Evolutionary conservation across 2,329 filamentous ascomycete genomes (phyloP).

Genomic region (Ophiostoma montium): DNA sequence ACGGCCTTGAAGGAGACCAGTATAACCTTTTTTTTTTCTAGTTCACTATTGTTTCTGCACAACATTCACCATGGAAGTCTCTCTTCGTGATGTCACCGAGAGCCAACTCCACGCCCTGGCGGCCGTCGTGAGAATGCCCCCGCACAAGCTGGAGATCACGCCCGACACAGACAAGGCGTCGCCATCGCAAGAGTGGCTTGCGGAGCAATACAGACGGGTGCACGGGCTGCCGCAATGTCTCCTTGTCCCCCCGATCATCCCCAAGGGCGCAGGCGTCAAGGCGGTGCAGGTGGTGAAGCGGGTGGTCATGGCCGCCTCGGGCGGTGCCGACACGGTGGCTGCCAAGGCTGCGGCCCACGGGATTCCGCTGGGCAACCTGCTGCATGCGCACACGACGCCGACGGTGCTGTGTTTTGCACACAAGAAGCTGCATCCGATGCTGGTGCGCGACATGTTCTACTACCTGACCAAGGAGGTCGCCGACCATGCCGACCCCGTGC

Average conservation of each 20-base stretch:
- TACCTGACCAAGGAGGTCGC: constrained; percentile 22
- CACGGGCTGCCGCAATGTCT: constrained; percentile 6
- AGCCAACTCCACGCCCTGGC: not conserved
- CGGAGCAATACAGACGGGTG: constrained; percentile 6
- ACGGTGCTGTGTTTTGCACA: constrained; percentile 15
- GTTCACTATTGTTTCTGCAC: not conserved
- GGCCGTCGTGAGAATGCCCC: not conserved
- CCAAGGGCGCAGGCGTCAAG: constrained; percentile 9
- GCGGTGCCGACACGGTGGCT: constrained; percentile 6
- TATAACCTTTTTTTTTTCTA: not conserved
- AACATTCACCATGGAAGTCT: not conserved
- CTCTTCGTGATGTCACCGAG: not conserved
- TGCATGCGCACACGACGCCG: constrained; percentile 4
- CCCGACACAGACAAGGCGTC: not conserved
- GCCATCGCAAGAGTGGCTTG: constrained; percentile 6
- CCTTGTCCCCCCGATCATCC: not conserved
- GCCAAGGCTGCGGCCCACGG: constrained; percentile 8
- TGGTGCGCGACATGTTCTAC: constrained; percentile 13
- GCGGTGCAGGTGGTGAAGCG: constrained; percentile 11
- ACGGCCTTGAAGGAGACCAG: not conserved
- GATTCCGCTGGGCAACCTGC: not conserved
- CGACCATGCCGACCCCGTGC: constrained; percentile 10
- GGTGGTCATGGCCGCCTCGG: constrained; percentile 3
- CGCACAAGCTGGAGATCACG: not conserved
- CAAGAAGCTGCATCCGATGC: constrained; percentile 12